Base-by-base conservation (phyloP, 1,284 basidiomycete genomes). In the Ustilago tritici region DNA sequence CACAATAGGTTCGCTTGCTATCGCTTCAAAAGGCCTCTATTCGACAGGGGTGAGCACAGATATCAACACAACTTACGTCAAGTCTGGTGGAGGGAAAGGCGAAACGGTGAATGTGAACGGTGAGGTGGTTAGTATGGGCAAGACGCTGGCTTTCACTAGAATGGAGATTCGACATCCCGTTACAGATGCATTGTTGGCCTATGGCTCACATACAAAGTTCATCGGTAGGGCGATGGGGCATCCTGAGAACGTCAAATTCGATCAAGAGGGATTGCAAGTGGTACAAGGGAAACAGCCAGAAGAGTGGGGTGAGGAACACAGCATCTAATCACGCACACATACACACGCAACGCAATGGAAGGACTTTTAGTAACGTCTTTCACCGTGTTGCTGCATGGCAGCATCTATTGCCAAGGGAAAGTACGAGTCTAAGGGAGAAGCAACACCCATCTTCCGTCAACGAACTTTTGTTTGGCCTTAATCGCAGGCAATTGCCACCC, bases 41-140 rank as follows among this genome's bases (percentile, higher is more conserved):
- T 92, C 93, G 91, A 95, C 94, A 0, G 88, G 94, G 17, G 93
- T 95, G 8, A 93, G 92, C 2, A 94, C 93, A 1, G 94, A 95
- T 84, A 92, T 96, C 79, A 91, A 91, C 55, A 91, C 93, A 0
- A 93, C 92, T 2, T 95, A 93, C 78, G 90, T 93, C 61, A 90
- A 90, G 56, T 91, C 92, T 14, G 92, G 89, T 2, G 93, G 93
- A 19, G 60, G 41, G 9, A 55, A 41, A 4, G 81, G 77, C 4
- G 83, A 82, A 28, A 60, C 49, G 11, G 62, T 84, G 31, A 57
- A 65, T 5, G 71, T 79, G 4, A 59, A 50, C 0, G 82, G 78
- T 12, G 54, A 80, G 15, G 72, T 83, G 34, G 66, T 81, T 46
- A 74, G 73, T 17, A 76, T 83, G 61, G 82, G 83, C 11, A 82